Conservation (phyloP, 208 protist species). For the Sergeia podlipaevii region DNA sequence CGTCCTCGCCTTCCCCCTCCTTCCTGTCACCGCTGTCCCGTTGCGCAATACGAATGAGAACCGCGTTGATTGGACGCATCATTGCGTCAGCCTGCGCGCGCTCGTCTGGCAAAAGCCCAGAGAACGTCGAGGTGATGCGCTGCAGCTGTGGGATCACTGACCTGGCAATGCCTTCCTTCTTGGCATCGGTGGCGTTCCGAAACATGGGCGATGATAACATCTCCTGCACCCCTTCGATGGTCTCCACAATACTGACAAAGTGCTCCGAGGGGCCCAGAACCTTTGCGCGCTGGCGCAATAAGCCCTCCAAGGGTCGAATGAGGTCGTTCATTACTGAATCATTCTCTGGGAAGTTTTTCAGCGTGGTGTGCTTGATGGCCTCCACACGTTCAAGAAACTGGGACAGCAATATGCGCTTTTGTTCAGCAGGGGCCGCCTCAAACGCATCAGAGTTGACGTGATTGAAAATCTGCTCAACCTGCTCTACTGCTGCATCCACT, state of each 20-base stretch:
- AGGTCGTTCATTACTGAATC: constrained; percentile 32
- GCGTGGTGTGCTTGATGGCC: constrained; percentile 14
- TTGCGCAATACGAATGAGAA: constrained; percentile 12
- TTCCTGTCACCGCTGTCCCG: background rate
- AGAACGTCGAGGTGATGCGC: constrained; percentile 27
- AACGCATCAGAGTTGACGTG: constrained; percentile 44
- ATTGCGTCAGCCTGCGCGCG: constrained; percentile 24
- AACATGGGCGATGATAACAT: constrained; percentile 38
- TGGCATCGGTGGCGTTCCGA: constrained; percentile 15
- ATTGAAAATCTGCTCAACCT: constrained; percentile 25
- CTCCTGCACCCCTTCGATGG: constrained; percentile 30
- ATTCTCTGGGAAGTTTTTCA: background rate
- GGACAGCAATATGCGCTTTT: constrained; percentile 16
- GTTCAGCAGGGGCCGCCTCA: constrained; percentile 19
- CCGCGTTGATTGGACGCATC: constrained; percentile 39
- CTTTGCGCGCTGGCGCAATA: constrained; percentile 15
- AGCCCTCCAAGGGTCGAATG: constrained; percentile 42
- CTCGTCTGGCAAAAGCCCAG: constrained; percentile 31
- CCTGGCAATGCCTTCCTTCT: constrained; percentile 20
- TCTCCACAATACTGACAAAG: constrained; percentile 30
- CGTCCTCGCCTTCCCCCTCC: background rate
- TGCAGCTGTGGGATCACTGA: constrained; percentile 45
- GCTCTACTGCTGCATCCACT: constrained; percentile 3
- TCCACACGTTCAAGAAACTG: constrained; percentile 24
- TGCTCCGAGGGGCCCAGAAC: constrained; percentile 9